Conservation (phyloP, 75 land plant genomes). For the Picea sitchensis region DNA sequence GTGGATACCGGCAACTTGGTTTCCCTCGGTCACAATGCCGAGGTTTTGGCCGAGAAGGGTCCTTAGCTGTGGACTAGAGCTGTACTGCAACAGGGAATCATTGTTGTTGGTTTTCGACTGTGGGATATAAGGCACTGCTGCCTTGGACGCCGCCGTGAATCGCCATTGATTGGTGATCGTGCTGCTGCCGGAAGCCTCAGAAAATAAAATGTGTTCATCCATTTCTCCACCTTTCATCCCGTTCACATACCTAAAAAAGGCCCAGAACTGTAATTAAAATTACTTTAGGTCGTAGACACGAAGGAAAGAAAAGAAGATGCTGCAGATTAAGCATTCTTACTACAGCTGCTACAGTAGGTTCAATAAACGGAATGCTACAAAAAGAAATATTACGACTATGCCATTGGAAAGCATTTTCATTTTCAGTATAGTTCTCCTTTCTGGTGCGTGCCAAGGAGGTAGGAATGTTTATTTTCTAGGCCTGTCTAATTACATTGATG, state of each 20-base stretch:
- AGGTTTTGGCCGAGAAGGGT: slow-evolving; percentile 6
- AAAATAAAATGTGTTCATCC: neutral
- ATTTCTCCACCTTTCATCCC: slow-evolving; percentile 2
- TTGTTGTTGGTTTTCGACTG: neutral
- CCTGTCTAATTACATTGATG: no score
- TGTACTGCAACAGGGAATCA: neutral
- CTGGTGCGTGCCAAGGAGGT: no score
- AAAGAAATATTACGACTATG: no score
- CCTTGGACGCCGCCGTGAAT: neutral
- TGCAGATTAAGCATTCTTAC: no score
- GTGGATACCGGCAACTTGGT: neutral
- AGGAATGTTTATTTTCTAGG: no score
- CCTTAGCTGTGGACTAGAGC: slow-evolving; percentile 4
- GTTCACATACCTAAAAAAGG: slow-evolving; percentile 1
- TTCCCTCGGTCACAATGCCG: slow-evolving; percentile 5
- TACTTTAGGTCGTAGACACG: no score
- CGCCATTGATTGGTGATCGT: slow-evolving; percentile 9
- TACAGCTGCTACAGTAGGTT: no score
- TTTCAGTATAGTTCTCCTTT: no score
- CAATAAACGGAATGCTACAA: no score
- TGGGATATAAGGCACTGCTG: neutral
- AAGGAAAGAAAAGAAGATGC: no score
- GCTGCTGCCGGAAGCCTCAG: neutral
- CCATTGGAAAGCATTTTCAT: no score
- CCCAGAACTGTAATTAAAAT: no score